These are phyloP conservation scores for Dactylorhiza incarnata DNA, from an alignment of 106 monocot species.

Conservation along the genomic window DNA sequence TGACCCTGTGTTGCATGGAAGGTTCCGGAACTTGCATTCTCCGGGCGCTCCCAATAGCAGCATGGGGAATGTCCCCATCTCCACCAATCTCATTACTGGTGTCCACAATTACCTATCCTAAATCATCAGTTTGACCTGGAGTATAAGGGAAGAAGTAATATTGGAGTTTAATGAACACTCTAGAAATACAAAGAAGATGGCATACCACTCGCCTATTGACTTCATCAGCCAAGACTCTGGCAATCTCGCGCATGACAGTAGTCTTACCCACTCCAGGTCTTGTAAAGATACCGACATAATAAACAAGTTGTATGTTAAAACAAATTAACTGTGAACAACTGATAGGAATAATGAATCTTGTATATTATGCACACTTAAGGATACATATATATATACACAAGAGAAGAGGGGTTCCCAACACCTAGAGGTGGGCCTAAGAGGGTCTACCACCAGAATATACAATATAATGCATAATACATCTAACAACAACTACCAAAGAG, in stretches of 20 bases:
- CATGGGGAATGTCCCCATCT: constrained; percentile 93
- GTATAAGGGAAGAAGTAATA: constrained; percentile 15
- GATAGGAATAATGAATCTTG: too few relatives aligned
- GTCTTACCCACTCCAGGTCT: constrained; percentile 98
- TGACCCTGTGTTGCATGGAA: constrained; percentile 81
- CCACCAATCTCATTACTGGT: constrained; percentile 97
- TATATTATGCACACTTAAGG: too few relatives aligned
- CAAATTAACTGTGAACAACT: neutral
- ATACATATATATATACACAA: too few relatives aligned
- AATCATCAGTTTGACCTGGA: constrained; percentile 34
- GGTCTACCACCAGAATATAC: too few relatives aligned
- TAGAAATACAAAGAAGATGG: neutral
- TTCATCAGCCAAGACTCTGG: constrained; percentile 86
- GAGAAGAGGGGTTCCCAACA: too few relatives aligned
- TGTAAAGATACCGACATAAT: constrained; percentile 6
- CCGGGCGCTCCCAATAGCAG: constrained; percentile 81
- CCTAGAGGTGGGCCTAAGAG: too few relatives aligned
- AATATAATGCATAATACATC: too few relatives aligned
- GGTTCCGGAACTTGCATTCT: constrained; percentile 92
- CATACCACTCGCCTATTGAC: constrained; percentile 83
- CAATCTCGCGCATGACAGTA: constrained; percentile 91
- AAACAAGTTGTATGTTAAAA: neutral
- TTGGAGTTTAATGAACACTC: neutral
- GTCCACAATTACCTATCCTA: constrained; percentile 93
- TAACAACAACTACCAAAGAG: neutral